Evolutionary conservation across 2,329 filamentous ascomycete genomes (phyloP).

Genomic region (Monilinia fructicola): DNA sequence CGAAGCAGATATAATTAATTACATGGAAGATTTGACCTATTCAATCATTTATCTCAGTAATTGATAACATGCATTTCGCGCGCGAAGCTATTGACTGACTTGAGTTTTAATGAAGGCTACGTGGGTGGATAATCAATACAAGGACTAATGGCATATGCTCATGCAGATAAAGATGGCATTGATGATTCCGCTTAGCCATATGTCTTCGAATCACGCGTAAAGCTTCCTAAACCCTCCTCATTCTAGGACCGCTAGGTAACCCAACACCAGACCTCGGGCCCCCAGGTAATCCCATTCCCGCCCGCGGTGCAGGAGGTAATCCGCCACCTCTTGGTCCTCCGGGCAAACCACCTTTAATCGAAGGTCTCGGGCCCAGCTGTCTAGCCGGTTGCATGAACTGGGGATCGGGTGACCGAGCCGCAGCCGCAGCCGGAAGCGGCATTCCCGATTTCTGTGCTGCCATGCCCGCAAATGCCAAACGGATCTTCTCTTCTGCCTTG

Average conservation of each 20-base stretch:
- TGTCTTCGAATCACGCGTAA: background rate
- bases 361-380: slow-evolving; percentile 12
- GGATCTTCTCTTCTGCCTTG: slow-evolving; percentile 29
- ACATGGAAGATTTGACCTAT: no score
- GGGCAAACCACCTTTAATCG: slow-evolving; percentile 21
- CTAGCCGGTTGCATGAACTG: background rate
- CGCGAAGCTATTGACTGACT: no score
- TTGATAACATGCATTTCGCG: no score
- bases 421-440: background rate
- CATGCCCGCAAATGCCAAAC: slow-evolving; percentile 26
- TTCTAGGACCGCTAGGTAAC: slow-evolving; percentile 19
- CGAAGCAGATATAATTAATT: no score
- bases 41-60: no score
- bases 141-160: background rate
- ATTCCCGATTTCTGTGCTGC: slow-evolving; percentile 24
- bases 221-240: background rate
- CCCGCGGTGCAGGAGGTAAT: slow-evolving; percentile 9
- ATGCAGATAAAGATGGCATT: no score
- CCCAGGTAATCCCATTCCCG: slow-evolving; percentile 4
- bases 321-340: slow-evolving; percentile 22
- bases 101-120: background rate
- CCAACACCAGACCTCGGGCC: slow-evolving; percentile 1
- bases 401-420: background rate
- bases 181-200: background rate
- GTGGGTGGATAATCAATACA: background rate